These are phyloP conservation scores for Euphorbia pulcherrima DNA, from an alignment of 345 rosid species.

Conservation along the genomic window DNA sequence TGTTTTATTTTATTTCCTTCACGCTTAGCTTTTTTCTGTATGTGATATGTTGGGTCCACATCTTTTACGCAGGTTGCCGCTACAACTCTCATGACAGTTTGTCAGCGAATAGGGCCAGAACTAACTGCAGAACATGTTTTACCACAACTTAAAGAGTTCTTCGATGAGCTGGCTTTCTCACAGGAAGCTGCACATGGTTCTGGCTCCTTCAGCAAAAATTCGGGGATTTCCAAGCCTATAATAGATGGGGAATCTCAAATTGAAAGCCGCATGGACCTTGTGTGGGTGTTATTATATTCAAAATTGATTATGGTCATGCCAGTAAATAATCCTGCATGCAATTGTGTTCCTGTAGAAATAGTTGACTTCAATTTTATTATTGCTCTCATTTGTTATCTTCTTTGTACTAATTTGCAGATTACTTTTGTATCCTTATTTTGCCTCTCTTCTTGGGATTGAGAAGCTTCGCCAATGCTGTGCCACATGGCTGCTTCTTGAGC, in stretches of 20 bases:
- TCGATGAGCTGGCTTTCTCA: slow-evolving; percentile 94
- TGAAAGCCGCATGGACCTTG: slow-evolving; percentile 84
- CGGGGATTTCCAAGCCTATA: slow-evolving; percentile 40
- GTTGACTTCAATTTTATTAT: slow-evolving; percentile 17
- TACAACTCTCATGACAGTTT: slow-evolving; percentile 59
- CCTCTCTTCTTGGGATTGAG: slow-evolving; percentile 90
- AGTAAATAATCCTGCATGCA: slow-evolving; percentile 5
- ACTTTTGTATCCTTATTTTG: slow-evolving; percentile 85
- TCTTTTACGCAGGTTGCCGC: slow-evolving; percentile 67
- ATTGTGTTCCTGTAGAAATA: background rate
- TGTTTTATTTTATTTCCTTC: background rate
- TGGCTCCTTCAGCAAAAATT: slow-evolving; percentile 46
- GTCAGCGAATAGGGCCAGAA: slow-evolving; percentile 89
- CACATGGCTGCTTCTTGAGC: slow-evolving; percentile 94
- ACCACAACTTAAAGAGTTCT: slow-evolving; percentile 84
- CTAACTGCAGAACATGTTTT: slow-evolving; percentile 78
- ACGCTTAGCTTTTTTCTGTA: slow-evolving; percentile 8
- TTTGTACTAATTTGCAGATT: slow-evolving; percentile 44
- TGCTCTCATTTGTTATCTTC: background rate
- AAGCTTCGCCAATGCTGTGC: slow-evolving; percentile 88
- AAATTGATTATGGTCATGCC: slow-evolving; percentile 16
- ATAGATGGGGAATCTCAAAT: slow-evolving; percentile 53
- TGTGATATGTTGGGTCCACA: background rate
- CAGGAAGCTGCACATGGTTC: slow-evolving; percentile 46
- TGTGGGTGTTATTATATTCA: slow-evolving; percentile 52